These are phyloP conservation scores for Nemania sp. DNA, from an alignment of 2,329 filamentous ascomycete genomes.

Conservation along the genomic window DNA sequence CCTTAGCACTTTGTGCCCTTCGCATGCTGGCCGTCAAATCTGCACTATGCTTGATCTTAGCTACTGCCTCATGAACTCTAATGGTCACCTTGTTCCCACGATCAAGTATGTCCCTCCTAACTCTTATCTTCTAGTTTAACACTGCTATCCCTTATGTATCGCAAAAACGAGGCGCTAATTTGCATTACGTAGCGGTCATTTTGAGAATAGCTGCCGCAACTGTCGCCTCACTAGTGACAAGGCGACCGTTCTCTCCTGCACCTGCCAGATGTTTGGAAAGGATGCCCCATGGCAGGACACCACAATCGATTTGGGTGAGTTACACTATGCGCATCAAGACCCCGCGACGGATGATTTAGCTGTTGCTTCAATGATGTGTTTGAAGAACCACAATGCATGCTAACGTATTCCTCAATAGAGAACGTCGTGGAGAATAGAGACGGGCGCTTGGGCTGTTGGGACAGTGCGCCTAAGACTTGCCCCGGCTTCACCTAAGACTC, in stretches of 20 bases:
- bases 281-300: constrained; percentile 16
- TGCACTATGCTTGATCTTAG: constrained; percentile 28
- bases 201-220: constrained; percentile 21
- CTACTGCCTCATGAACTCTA: constrained; percentile 25
- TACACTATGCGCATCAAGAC: too few species aligned
- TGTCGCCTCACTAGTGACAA: constrained; percentile 22
- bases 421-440: constrained; percentile 15
- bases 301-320: constrained; percentile 22
- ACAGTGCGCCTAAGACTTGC: constrained; percentile 11
- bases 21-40: constrained; percentile 11
- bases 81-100: constrained; percentile 16
- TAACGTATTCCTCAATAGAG: constrained; percentile 8
- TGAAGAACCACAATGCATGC: too few species aligned
- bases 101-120: constrained; percentile 19
- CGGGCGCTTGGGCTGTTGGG: constrained; percentile 19
- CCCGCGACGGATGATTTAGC: not conserved
- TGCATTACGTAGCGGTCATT: constrained; percentile 13
- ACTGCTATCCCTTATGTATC: not conserved
- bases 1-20: constrained; percentile 25
- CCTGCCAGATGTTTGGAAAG: constrained; percentile 25
- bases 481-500: constrained; percentile 8
- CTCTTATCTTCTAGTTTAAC: not conserved
- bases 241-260: constrained; percentile 20
- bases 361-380: not conserved
- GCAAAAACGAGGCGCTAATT: not conserved